Evolutionary conservation across 2,329 filamentous ascomycete species (phyloP).

Genomic region (Colletotrichum agaves): DNA sequence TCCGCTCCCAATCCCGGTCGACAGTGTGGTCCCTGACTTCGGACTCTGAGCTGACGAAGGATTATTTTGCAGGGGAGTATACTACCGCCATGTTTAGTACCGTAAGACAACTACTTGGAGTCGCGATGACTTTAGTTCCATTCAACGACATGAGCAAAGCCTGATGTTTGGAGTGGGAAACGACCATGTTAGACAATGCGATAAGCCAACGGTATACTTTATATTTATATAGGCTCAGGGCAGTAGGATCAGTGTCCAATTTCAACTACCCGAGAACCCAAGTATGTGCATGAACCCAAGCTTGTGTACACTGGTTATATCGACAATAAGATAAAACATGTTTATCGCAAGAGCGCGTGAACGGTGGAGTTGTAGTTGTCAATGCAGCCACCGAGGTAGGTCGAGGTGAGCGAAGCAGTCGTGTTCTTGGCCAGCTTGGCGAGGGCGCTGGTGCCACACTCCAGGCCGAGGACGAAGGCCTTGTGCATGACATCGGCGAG

Average conservation of each 20-base stretch:
- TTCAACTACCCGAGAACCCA: neutral
- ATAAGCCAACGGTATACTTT: neutral
- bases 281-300: slow-evolving; percentile 26
- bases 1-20: neutral
- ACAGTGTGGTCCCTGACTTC: neutral
- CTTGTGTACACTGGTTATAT: neutral
- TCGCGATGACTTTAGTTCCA: too few species aligned
- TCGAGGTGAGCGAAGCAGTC: slow-evolving; percentile 45
- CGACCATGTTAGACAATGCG: neutral
- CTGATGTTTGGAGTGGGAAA: too few species aligned
- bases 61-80: neutral
- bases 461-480: slow-evolving; percentile 66
- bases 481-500: slow-evolving; percentile 67
- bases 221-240: slow-evolving; percentile 6
- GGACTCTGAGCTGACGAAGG: neutral
- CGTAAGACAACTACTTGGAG: too few species aligned
- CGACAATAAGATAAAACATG: neutral
- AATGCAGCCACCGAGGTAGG: slow-evolving; percentile 46
- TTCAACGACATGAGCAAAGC: too few species aligned
- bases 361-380: slow-evolving; percentile 37
- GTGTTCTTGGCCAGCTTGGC: slow-evolving; percentile 46
- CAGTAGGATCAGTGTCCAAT: neutral
- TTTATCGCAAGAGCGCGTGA: slow-evolving; percentile 31
- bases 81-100: too few species aligned
- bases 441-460: slow-evolving; percentile 59